Evolutionary conservation across 139 green algal species (phyloP), one percentile per base, ranked within the genome.

Genomic region (Ettlia oleoabundans): DNA sequence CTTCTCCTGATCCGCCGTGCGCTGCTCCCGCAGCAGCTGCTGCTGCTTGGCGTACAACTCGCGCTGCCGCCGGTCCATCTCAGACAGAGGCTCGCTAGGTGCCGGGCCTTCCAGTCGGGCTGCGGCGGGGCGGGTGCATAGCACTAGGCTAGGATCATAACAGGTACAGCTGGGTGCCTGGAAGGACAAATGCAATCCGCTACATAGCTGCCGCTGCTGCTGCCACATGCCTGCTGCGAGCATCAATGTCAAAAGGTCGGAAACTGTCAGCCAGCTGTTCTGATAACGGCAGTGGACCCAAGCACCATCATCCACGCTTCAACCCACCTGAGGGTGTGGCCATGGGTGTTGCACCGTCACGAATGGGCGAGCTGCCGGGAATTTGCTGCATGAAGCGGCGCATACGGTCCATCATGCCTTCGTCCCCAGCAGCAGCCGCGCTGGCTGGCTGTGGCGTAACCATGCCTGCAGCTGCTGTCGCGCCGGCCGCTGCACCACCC

Each of bases 31-130:
- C 62, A 96, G 75, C 43, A 97, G 91, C 88, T 96, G 91, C 84
- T 96, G 92, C 88, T 96, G 93, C 86, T 95, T 95, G 52, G 87
- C 85, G 80, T 96, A 87, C 76, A 97, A 86, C 87, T 98, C 94
- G 18, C 91, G 88, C 82, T 95, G 91, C 80, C 88, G 87, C 26
- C 92, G 82, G 67, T 97, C 94, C 68, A 95, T 82, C 71, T 95
- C 92, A 1, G 89, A 93, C 65, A 92, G 81, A 33, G 53, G 66
- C 32, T 89, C 82, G 7, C 30, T 52, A 61, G n/a, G 71, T 41
- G 47, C 10, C 15, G 47, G 15, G 47, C 13, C 47, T 15, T 58
- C 13, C 47, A 58, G 47, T 58, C 13, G 47, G 47, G 47, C 47
- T 24, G 47, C 13, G 47, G 47, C n/a, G n/a, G n/a, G n/a, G n/a